Evolutionary conservation across 1,139 yeast genomes (phyloP), one percentile per base, ranked within the genome.

Genomic region (Kurtzmaniella quercitrusa): DNA sequence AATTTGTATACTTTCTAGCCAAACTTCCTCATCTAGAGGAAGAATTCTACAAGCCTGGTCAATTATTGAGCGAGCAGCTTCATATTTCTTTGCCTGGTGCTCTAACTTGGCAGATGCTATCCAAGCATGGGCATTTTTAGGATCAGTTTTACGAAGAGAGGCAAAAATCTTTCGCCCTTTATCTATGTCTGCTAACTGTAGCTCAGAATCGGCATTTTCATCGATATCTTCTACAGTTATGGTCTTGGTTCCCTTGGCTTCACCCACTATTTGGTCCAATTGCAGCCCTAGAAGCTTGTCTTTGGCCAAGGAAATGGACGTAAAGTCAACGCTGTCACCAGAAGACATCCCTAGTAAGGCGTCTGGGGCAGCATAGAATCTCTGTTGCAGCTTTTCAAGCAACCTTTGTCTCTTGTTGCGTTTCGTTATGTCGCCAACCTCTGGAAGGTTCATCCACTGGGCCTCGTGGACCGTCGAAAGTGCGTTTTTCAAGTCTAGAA

Each of bases 281-380:
- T 75, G 75, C 41, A 68, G 60, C 4, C 76, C 71, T 25, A 82
- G 57, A 51, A 80, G 62, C 47, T 68, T 70, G 46, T 79, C 84
- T 50, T 76, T 70, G 0, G 85, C 82, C 11, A 65, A 56, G 0
- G 83, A 73, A 37, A 81, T 71, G 9, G 77, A 70, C 39, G 68
- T 62, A 49, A 81, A 69, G 45, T 77, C 74, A 1, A 81, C 71
- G 23, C 56, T 51, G 14, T 31, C 36, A 1, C 51, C 54, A 15
- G 39, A 34, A 10, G 46, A 15, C 3, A 48, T 48, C 2, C 45
- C 43, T 0, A 70, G 63, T 2, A 81, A 54, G 2, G 89, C 65
- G 58, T 93, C 98, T 0, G 97, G 95, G 3, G 86, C 88, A 12
- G 96, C 89, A 59, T 89, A 91, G 37, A 77, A 78, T 46, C 96